phyloP scores from a whole-genome alignment of 306 rosid species.

The Quercus glauca region DNA sequence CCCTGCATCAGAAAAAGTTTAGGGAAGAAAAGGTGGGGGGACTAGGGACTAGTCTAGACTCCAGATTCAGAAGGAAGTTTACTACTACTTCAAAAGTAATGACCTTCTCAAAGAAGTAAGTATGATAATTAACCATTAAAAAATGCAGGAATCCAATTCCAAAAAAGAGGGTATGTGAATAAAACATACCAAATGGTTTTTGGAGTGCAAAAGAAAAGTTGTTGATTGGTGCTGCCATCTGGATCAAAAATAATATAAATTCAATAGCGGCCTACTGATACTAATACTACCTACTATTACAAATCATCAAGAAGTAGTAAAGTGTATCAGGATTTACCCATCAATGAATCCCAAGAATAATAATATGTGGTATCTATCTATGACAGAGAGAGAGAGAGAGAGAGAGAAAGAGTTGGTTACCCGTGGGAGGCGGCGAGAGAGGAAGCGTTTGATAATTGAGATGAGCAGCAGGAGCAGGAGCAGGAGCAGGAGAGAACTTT shows the following conservation, averaged over 20 bases:
- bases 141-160: not conserved
- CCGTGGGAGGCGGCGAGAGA: not conserved
- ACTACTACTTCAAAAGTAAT: not conserved
- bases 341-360: too few relatives aligned
- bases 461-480: not conserved
- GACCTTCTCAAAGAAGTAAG: not conserved
- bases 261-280: not conserved
- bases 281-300: too few relatives aligned
- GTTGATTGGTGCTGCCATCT: not conserved
- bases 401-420: not conserved
- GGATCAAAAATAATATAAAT: not conserved
- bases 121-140: not conserved
- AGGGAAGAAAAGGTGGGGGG: too few relatives aligned
- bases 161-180: too few relatives aligned
- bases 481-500: not conserved
- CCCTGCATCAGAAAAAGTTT: too few relatives aligned
- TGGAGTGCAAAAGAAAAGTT: not conserved
- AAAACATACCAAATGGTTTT: not conserved
- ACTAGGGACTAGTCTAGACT: too few relatives aligned
- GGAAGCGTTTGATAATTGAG: not conserved
- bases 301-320: too few relatives aligned
- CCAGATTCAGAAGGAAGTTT: not conserved
- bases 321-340: not conserved
- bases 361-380: too few relatives aligned
- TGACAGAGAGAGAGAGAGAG: not conserved